Conservation (phyloP, 352 stramenopile genomes). For the Pythium dissotocum region DNA sequence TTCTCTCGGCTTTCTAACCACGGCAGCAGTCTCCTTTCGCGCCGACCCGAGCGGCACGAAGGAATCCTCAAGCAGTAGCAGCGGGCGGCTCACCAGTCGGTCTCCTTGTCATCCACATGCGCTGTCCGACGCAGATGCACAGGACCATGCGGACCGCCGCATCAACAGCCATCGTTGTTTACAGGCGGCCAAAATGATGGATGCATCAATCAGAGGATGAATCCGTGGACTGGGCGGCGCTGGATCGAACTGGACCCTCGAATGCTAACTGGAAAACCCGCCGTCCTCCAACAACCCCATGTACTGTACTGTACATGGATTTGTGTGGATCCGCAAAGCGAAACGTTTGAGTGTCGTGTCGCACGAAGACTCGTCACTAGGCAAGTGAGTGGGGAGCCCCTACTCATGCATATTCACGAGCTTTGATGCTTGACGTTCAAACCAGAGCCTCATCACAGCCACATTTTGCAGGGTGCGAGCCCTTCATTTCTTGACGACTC, state of each 20-base stretch:
- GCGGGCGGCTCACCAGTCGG: background rate
- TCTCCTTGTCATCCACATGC: background rate
- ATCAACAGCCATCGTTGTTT: background rate
- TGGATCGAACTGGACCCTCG: background rate
- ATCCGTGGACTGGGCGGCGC: background rate
- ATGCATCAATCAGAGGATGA: background rate
- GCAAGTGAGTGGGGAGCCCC: background rate
- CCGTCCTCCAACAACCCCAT: no score
- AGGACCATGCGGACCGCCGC: background rate
- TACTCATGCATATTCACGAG: no score
- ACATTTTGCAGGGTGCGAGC: background rate
- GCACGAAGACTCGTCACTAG: background rate
- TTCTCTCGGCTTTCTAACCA: background rate
- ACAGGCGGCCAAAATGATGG: background rate
- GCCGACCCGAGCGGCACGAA: background rate
- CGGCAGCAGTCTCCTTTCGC: background rate
- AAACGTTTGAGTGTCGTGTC: background rate
- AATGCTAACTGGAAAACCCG: background rate
- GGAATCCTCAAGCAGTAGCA: background rate
- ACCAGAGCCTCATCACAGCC: background rate
- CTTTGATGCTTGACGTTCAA: background rate
- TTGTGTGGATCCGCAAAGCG: no score
- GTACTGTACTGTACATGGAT: no score
- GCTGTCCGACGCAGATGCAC: background rate
- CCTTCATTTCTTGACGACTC: background rate